These are phyloP conservation scores for Rhynchosporium graminicola DNA, from an alignment of 2,329 filamentous ascomycete genomes.

Conservation along the genomic window DNA sequence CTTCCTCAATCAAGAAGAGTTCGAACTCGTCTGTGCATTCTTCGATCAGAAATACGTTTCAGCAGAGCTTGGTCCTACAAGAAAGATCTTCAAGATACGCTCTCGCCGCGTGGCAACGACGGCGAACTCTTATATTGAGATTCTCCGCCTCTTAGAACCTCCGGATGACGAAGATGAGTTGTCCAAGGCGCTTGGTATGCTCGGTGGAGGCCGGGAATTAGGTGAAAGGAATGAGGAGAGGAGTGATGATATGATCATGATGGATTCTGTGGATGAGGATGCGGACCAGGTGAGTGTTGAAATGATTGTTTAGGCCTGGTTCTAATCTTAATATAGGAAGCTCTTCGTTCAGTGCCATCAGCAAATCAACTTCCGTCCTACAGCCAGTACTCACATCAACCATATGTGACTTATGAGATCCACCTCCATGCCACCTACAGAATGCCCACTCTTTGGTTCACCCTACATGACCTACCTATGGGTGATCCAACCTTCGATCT, in stretches of 20 bases:
- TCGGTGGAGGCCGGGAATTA: conserved; percentile 24
- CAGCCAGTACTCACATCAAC: conserved; percentile 42
- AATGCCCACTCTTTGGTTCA: conserved; percentile 77
- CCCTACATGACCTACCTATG: conserved; percentile 57
- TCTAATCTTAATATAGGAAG: conserved; percentile 29
- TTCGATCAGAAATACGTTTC: conserved; percentile 60
- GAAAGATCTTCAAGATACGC: conserved; percentile 56
- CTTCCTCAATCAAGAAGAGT: conserved; percentile 61
- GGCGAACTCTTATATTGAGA: conserved; percentile 37
- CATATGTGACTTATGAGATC: conserved; percentile 64
- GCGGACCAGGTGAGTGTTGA: conserved; percentile 32
- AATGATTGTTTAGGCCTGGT: neutral
- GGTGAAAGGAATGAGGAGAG: conserved; percentile 5
- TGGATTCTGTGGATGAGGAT: conserved; percentile 36
- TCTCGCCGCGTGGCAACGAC: conserved; percentile 43
- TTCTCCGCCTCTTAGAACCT: conserved; percentile 36
- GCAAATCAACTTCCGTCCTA: conserved; percentile 27
- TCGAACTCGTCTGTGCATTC: conserved; percentile 63
- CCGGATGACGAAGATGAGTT: conserved; percentile 37
- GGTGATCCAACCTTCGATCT: conserved; percentile 60
- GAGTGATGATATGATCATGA: conserved; percentile 27
- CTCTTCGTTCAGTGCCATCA: conserved; percentile 23
- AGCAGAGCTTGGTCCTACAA: conserved; percentile 56
- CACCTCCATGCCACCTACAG: conserved; percentile 74
- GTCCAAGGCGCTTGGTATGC: conserved; percentile 31